Conservation (phyloP, 257 asterid species). For the Nemophila menziesii region DNA sequence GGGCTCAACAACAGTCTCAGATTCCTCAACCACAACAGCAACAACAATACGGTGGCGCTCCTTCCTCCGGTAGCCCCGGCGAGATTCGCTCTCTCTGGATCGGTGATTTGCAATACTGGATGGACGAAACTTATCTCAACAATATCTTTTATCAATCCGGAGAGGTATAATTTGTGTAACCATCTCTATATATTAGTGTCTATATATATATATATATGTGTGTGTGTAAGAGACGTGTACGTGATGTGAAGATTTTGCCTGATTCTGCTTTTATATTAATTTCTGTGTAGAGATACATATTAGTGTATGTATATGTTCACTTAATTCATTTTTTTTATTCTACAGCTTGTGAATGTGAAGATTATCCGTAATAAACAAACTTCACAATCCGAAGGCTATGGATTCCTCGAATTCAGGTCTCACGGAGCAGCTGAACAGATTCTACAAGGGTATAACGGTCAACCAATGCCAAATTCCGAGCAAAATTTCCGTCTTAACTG, state of each 20-base stretch:
- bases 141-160: slow-evolving; percentile 53
- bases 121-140: slow-evolving; percentile 68
- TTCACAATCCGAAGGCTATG: slow-evolving; percentile 71
- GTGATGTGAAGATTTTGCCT: too few relatives aligned
- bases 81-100: slow-evolving; percentile 78
- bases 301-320: neutral
- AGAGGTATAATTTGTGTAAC: slow-evolving; percentile 29
- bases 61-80: slow-evolving; percentile 14
- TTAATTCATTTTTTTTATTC: neutral
- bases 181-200: neutral
- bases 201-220: too few relatives aligned
- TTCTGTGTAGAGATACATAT: too few relatives aligned
- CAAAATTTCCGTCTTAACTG: slow-evolving; percentile 62
- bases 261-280: too few relatives aligned
- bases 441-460: slow-evolving; percentile 52
- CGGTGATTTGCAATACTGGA: slow-evolving; percentile 85
- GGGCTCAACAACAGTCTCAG: slow-evolving; percentile 43
- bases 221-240: neutral
- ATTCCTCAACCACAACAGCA: slow-evolving; percentile 35
- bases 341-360: slow-evolving; percentile 61
- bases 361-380: slow-evolving; percentile 65
- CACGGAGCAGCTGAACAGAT: slow-evolving; percentile 55
- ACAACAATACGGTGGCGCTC: slow-evolving; percentile 36
- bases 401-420: slow-evolving; percentile 63
- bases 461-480: slow-evolving; percentile 59